Conservation (phyloP, 2,329 filamentous ascomycete genomes). For the Hypomyces perniciosus region DNA sequence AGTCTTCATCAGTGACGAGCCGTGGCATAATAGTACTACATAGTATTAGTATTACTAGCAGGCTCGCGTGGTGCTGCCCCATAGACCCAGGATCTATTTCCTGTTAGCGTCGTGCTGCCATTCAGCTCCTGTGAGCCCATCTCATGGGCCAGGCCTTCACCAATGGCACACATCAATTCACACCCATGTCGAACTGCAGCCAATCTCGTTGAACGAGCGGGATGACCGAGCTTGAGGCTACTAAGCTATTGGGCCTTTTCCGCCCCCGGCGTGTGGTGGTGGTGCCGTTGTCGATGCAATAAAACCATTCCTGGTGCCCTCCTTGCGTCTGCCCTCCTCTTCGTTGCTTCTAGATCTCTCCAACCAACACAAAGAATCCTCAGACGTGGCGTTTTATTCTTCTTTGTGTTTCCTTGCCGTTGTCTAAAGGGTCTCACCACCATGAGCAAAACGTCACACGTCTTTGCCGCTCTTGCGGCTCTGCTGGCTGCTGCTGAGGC, state of each 20-base stretch:
- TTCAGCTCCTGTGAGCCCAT: slow-evolving; percentile 12
- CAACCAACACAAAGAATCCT: neutral
- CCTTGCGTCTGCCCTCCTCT: neutral
- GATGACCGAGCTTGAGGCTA: slow-evolving; percentile 20
- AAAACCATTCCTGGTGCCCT: slow-evolving; percentile 7
- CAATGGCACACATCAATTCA: slow-evolving; percentile 10
- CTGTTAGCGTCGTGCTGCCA: slow-evolving; percentile 8
- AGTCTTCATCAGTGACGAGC: too few relatives aligned
- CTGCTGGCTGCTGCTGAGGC: slow-evolving; percentile 31
- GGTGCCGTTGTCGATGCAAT: slow-evolving; percentile 7
- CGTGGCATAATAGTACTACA: neutral
- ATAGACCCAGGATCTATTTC: slow-evolving; percentile 11
- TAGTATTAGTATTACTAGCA: neutral
- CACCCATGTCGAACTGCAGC: slow-evolving; percentile 17
- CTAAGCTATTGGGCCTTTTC: neutral
- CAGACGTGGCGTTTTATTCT: neutral
- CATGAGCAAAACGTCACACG: slow-evolving; percentile 18
- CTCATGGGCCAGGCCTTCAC: slow-evolving; percentile 6
- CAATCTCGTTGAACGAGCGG: slow-evolving; percentile 21
- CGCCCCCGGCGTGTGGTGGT: neutral
- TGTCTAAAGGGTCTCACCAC: slow-evolving; percentile 1
- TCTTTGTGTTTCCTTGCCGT: neutral
- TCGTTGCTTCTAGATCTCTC: slow-evolving; percentile 8
- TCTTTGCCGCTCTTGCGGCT: slow-evolving; percentile 17
- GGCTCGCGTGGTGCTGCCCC: neutral